Percentiles rank a stretch among this genome's conserved stretches.
These are phyloP conservation scores for Graphilbum ipis-grandicollis DNA, from an alignment of 2,329 filamentous ascomycete species.

Conservation along the genomic window DNA sequence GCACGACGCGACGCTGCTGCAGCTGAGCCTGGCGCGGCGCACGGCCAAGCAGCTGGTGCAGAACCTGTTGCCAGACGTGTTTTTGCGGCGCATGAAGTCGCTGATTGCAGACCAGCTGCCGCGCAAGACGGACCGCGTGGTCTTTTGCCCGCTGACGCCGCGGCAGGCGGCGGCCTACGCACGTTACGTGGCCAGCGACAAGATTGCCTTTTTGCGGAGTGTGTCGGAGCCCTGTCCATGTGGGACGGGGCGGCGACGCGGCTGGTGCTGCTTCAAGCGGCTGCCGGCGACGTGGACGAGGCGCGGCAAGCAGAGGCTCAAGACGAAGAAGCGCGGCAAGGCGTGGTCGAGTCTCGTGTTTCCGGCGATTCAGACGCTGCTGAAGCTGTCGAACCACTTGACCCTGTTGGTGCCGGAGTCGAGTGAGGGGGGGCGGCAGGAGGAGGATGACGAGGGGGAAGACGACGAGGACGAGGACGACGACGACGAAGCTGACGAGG, in stretches of 20 bases:
- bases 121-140: slow-evolving; percentile 84
- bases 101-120: slow-evolving; percentile 85
- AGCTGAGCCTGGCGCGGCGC: slow-evolving; percentile 64
- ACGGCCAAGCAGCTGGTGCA: slow-evolving; percentile 74
- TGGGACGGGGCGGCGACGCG: slow-evolving; percentile 48
- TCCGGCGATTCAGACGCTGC: slow-evolving; percentile 62
- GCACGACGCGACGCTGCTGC: slow-evolving; percentile 70
- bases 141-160: slow-evolving; percentile 82
- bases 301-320: no score
- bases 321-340: not conserved
- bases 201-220: slow-evolving; percentile 49
- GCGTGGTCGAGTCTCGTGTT: slow-evolving; percentile 66
- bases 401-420: slow-evolving; percentile 61
- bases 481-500: not conserved
- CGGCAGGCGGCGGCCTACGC: slow-evolving; percentile 71
- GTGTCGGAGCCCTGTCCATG: slow-evolving; percentile 56
- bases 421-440: slow-evolving; percentile 29
- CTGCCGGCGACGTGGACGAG: slow-evolving; percentile 20
- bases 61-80: slow-evolving; percentile 77
- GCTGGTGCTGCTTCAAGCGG: slow-evolving; percentile 59
- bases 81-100: slow-evolving; percentile 81
- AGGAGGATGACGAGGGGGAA: not conserved
- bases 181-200: slow-evolving; percentile 57
- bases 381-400: slow-evolving; percentile 87
- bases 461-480: not conserved